A percentile compares a stretch with the other conserved stretches of the same genome.
Evolutionary conservation across 208 protist genomes (phyloP).

Genomic region (Crithidia thermophila): DNA sequence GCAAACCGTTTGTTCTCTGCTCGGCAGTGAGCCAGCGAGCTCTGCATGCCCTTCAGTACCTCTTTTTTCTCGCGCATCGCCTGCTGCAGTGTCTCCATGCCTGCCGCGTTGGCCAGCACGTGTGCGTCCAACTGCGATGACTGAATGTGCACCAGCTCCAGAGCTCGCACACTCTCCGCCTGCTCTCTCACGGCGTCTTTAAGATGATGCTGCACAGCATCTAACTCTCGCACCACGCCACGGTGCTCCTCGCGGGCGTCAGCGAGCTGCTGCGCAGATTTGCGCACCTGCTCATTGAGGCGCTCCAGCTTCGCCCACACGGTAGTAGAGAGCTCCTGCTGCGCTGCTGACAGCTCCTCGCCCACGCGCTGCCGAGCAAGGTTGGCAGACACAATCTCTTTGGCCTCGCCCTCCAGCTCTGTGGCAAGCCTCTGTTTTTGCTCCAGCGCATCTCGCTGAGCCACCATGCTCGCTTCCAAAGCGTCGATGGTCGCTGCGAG

Average conservation of each 20-base stretch:
- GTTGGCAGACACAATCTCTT: constrained; percentile 37
- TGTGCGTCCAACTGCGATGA: constrained; percentile 35
- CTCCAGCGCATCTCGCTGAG: constrained; percentile 20
- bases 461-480: constrained; percentile 12
- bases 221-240: constrained; percentile 37
- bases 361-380: constrained; percentile 40
- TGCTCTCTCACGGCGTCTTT: constrained; percentile 47
- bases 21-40: constrained; percentile 10
- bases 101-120: constrained; percentile 41
- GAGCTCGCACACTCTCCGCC: constrained; percentile 37
- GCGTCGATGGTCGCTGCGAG: constrained; percentile 15
- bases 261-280: constrained; percentile 22
- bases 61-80: constrained; percentile 14
- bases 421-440: constrained; percentile 27
- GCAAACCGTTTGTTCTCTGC: constrained; percentile 19
- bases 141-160: constrained; percentile 46
- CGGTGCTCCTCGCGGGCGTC: constrained; percentile 38
- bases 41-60: constrained; percentile 18
- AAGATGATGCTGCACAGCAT: constrained; percentile 34
- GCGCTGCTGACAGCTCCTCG: constrained; percentile 43
- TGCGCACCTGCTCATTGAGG: constrained; percentile 27
- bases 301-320: constrained; percentile 44
- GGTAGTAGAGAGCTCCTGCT: constrained; percentile 34
- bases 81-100: constrained; percentile 32
- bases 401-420: constrained; percentile 39